Conservation (phyloP, 371 early-diverging fungal species). For the Paraphysoderma sedebokerense region DNA sequence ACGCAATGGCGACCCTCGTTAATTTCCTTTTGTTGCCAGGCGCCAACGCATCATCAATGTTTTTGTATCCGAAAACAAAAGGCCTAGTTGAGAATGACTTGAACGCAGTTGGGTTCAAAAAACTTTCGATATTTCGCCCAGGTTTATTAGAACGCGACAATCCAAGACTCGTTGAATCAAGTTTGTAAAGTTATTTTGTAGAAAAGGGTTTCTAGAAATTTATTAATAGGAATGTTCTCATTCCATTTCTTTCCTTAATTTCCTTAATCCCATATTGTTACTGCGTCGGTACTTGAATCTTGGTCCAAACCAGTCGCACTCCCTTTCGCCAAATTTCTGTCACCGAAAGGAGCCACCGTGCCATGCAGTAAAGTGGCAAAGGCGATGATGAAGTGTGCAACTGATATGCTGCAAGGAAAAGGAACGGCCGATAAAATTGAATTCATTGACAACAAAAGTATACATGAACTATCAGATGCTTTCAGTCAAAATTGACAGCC, state of each 20-base stretch:
- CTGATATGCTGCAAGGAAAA: no score
- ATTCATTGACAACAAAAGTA: no score
- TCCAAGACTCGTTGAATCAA: conserved; percentile 1
- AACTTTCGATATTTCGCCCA: conserved; percentile 44
- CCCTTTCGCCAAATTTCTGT: background rate
- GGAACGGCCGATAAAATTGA: no score
- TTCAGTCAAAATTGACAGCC: no score
- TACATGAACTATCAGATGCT: no score
- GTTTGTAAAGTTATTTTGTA: conserved; percentile 3
- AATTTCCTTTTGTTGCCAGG: conserved; percentile 3
- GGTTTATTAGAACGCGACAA: conserved; percentile 22
- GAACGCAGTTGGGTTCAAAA: conserved; percentile 35
- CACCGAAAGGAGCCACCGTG: background rate
- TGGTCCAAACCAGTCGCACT: background rate
- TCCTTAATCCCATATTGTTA: conserved; percentile 1
- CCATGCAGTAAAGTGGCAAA: background rate
- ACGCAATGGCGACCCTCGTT: background rate
- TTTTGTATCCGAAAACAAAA: conserved; percentile 52
- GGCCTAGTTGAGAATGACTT: conserved; percentile 53
- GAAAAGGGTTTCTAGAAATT: background rate
- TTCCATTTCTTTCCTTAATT: conserved; percentile 10
- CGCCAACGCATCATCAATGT: conserved; percentile 34
- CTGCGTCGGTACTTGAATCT: background rate
- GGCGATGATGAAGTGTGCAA: no score
- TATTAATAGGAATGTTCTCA: conserved; percentile 7